These are phyloP conservation scores for Psilocybe tampanensis DNA, from an alignment of 768 basidiomycete species.

Conservation along the genomic window DNA sequence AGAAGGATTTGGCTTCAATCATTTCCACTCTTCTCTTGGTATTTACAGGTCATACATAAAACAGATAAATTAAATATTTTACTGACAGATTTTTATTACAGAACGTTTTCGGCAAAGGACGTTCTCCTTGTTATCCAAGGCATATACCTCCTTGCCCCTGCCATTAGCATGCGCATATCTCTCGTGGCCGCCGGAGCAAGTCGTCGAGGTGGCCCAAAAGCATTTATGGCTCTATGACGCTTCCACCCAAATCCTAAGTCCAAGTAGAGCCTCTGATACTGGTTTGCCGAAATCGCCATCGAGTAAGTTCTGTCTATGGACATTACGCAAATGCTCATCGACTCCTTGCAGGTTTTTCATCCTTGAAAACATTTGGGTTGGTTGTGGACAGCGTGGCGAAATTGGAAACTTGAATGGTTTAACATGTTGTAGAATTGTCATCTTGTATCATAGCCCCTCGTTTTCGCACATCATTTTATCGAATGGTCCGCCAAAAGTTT, in stretches of 20 bases:
- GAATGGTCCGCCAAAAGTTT: slow-evolving; percentile 19
- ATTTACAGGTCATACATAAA: slow-evolving; percentile 49
- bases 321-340: not conserved
- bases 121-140: slow-evolving; percentile 56
- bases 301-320: slow-evolving; percentile 3
- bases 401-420: slow-evolving; percentile 36
- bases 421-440: not conserved
- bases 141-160: slow-evolving; percentile 65
- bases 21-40: slow-evolving; percentile 43
- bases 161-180: slow-evolving; percentile 59
- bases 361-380: slow-evolving; percentile 48
- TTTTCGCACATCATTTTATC: slow-evolving; percentile 1
- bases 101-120: slow-evolving; percentile 63
- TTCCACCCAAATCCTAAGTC: slow-evolving; percentile 46
- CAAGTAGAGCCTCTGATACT: slow-evolving; percentile 20
- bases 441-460: too few relatives aligned
- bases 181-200: slow-evolving; percentile 43
- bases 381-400: slow-evolving; percentile 57
- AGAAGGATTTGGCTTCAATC: slow-evolving; percentile 46
- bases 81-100: slow-evolving; percentile 25
- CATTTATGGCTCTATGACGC: slow-evolving; percentile 56
- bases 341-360: slow-evolving; percentile 38
- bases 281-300: not conserved
- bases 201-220: slow-evolving; percentile 41
- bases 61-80: not conserved